Base-by-base conservation (phyloP, 2,329 filamentous ascomycete species). In the Talaromyces rugulosus region DNA sequence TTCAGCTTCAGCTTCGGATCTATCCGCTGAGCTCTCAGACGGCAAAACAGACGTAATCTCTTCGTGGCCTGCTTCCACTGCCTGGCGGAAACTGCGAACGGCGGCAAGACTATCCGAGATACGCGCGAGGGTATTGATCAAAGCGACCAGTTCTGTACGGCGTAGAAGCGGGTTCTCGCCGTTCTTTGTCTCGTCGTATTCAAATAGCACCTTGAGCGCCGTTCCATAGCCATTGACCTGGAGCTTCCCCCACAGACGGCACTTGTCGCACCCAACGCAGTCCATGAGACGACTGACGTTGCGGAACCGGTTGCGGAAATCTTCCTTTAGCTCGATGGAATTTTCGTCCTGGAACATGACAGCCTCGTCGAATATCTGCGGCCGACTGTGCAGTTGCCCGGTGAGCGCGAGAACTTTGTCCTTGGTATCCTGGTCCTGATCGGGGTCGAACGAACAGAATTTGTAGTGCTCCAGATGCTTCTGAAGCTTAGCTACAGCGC, bases 201-300 rank as follows among this genome's bases (percentile, higher is more conserved):
- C 95, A 70, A 99, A 99, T 1, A 99, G 83, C 4, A 99, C 89
- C 78, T 99, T 99, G 65, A 99, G 81, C 0, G 95, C 95, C 0
- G 95, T 92, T 56, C 95, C 95, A 73, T 97, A 98, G 2, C 95
- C 95, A 12, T 91, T 90, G 0, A 92, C 96, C 78, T 99, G 95
- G 42, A 99, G 80, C 78, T 99, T 99, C 56, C 95, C 95, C 95
- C 95, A 99, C 2, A 99, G 87, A 8, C 95, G 88, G 78, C 95
- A 99, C 80, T 99, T 99, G 80, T 99, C 95, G 76, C 95, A 99
- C 52, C 95, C 95, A 23, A 98, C 94, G 69, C 95, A 99, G 76
- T 99, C 95, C 95, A 99, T 99, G 66, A 98, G 84, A 47, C 95
- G 88, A 74, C 91, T 96, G 64, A 99, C 91, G 73, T 99, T 99